phyloP scores from a whole-genome alignment of 2,329 filamentous ascomycete genomes.

The Fusarium pininemorale region DNA sequence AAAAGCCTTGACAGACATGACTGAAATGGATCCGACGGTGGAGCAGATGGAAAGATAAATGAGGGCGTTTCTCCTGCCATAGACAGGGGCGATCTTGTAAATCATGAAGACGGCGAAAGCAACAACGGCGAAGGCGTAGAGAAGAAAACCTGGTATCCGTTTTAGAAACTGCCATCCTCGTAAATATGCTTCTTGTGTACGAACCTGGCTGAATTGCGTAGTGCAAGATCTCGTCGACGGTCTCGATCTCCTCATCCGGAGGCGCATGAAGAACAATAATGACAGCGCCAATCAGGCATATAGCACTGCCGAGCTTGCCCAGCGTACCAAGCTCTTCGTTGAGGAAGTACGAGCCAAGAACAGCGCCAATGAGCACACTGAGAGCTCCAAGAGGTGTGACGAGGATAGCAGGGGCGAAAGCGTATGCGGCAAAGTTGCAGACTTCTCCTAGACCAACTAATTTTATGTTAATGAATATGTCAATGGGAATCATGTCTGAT shows the following conservation, averaged over 20 bases:
- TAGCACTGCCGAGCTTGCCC: slow-evolving; percentile 94
- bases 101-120: slow-evolving; percentile 94
- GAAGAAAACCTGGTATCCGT: slow-evolving; percentile 76
- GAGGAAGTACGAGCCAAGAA: slow-evolving; percentile 93
- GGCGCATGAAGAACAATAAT: slow-evolving; percentile 98
- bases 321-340: slow-evolving; percentile 89
- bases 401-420: slow-evolving; percentile 97
- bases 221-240: slow-evolving; percentile 88
- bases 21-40: slow-evolving; percentile 93
- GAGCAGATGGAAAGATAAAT: slow-evolving; percentile 98
- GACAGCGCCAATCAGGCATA: slow-evolving; percentile 93
- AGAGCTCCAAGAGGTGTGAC: slow-evolving; percentile 94
- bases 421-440: slow-evolving; percentile 97
- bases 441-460: slow-evolving; percentile 91
- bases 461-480: slow-evolving; percentile 30
- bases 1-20: slow-evolving; percentile 99
- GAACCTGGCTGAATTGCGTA: slow-evolving; percentile 92
- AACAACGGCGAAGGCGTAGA: slow-evolving; percentile 83
- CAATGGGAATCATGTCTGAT: not conserved
- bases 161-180: slow-evolving; percentile 11
- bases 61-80: slow-evolving; percentile 95
- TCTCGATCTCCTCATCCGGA: slow-evolving; percentile 89
- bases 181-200: not conserved
- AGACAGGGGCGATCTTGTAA: slow-evolving; percentile 86
- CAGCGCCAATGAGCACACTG: slow-evolving; percentile 93